Evolutionary conservation across 1,284 basidiomycete species (phyloP), one percentile per base, ranked within the genome.

Genomic region (Sanguinoderma infundibulare): DNA sequence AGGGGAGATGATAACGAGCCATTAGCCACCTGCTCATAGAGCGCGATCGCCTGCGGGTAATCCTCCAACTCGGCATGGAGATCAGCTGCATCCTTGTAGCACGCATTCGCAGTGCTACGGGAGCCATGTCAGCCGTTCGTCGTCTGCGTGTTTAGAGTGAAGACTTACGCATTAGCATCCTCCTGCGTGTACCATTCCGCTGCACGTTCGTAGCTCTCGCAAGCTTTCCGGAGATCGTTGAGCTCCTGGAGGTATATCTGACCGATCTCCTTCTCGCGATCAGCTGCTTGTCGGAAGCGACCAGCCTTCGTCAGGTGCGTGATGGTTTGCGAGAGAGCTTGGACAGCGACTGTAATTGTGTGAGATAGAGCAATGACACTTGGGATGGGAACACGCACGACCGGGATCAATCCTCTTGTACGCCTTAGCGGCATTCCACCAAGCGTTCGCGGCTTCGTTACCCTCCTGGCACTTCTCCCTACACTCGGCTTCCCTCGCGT

Each of bases 121-220:
- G 2, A 39, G 44, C 22, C 28, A 34, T 2, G 55, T 39, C 38
- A 50, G 22, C 14, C 6, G 14, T 10, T 5, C 15, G 7, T 20
- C 15, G 7, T 20, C 15, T 62, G 36, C 35, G 36, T 51, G 61
- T 20, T 47, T 68, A 52, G 66, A 61, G 36, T 53, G 61, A 38
- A 36, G 28, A 84, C 92, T 76, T 75, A 98, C 96, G 97, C 96
- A 69, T 87, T 86, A 5, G 98, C 96, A 77, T 98, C 96, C 78
- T 99, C 98, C 73, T 97, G 94, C 36, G 91, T 83, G 80, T 99
- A 99, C 95, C 97, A 98, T 50, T 98, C 94, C n/a, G 90, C 97
- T 8, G 98, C 97, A 54, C 92, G 85, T 72, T 94, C 92, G 73
- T 90, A 98, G 73, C 94, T 94, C 64, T 98, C 94, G 70, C 96